Conservation (phyloP, 768 basidiomycete genomes). For the Collybia mongolica region DNA sequence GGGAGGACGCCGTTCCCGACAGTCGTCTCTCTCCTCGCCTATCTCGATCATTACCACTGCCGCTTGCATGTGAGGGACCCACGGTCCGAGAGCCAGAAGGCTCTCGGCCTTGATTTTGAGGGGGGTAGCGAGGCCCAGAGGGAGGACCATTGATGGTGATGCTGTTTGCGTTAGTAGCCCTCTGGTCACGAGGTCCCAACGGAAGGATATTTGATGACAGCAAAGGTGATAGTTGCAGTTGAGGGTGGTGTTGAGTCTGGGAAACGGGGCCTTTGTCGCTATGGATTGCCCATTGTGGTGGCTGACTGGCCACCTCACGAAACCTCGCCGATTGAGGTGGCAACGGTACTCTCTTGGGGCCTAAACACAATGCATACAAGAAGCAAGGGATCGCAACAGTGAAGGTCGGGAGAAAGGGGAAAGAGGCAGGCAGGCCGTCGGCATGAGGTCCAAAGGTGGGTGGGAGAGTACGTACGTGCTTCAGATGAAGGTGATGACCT, state of each 20-base stretch:
- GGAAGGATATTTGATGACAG: background rate
- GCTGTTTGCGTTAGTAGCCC: background rate
- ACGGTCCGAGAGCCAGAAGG: background rate
- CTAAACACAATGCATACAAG: slow-evolving; percentile 19
- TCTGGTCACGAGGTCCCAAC: slow-evolving; percentile 5
- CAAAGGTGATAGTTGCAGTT: background rate
- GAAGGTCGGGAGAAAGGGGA: slow-evolving; percentile 14
- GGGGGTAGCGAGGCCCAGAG: slow-evolving; percentile 11
- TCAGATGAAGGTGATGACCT: slow-evolving; percentile 12
- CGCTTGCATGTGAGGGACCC: background rate
- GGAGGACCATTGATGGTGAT: background rate
- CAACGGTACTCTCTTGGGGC: slow-evolving; percentile 40
- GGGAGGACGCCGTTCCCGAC: slow-evolving; percentile 5
- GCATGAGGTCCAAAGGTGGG: slow-evolving; percentile 17
- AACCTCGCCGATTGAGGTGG: slow-evolving; percentile 43
- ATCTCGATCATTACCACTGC: slow-evolving; percentile 3
- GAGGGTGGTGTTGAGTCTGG: slow-evolving; percentile 4
- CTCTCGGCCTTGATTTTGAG: slow-evolving; percentile 5
- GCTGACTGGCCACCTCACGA: slow-evolving; percentile 19
- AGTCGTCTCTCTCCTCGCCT: slow-evolving; percentile 6
- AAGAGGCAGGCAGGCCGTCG: slow-evolving; percentile 1
- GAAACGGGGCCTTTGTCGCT: background rate
- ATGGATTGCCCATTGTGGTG: slow-evolving; percentile 2
- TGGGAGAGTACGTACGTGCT: slow-evolving; percentile 31
- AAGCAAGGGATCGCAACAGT: slow-evolving; percentile 6